Evolutionary conservation across 495 filamentous ascomycete genomes (phyloP), one percentile per base, ranked within the genome.

Genomic region (Pyronema omphalodes): DNA sequence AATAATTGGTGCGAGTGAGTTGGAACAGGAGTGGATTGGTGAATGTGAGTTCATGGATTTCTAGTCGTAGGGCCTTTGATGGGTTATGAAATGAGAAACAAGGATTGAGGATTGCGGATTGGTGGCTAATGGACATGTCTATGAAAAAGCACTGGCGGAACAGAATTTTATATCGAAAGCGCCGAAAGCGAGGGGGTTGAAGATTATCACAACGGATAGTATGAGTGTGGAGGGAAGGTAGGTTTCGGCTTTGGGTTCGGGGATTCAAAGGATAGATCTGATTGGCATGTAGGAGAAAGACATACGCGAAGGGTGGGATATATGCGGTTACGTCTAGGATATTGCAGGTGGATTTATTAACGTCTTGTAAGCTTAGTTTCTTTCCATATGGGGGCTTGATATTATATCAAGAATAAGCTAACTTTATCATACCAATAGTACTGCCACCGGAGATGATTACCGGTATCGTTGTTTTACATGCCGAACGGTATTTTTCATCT

Each of bases 271-370:
- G 18, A 15, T 9, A 9, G 9, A 23, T 2, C 23, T 19, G 9
- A 47, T n/a, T 1, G n/a, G 17, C 2, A 3, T 14, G 17, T 9
- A 50, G 47, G 47, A 34, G 47, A 69, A 89, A 86, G 68, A 80
- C 94, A 71, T 98, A 98, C 70, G 69, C 77, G 1, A 72, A 79
- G 55, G 91, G 91, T 23, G 91, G 91, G 51, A 84, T 96, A 65
- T 84, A 94, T 69, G 94, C 89, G 74, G 82, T 96, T 61, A 98
- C 91, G 33, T 94, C 86, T 37, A 84, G 88, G 59, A 98, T 98
- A 57, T 68, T 98, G 52, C 84, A 95, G 8, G 86, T 94, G 19
- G 91, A 98, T 69, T 72, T 96, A 52, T 67, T 98, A 55, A 91
- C 86, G 34, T 77, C 76, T 74, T 2, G 9, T 15, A 29, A 8